phyloP scores from a whole-genome alignment of 768 basidiomycete species.

The Fomitopsis serialis region DNA sequence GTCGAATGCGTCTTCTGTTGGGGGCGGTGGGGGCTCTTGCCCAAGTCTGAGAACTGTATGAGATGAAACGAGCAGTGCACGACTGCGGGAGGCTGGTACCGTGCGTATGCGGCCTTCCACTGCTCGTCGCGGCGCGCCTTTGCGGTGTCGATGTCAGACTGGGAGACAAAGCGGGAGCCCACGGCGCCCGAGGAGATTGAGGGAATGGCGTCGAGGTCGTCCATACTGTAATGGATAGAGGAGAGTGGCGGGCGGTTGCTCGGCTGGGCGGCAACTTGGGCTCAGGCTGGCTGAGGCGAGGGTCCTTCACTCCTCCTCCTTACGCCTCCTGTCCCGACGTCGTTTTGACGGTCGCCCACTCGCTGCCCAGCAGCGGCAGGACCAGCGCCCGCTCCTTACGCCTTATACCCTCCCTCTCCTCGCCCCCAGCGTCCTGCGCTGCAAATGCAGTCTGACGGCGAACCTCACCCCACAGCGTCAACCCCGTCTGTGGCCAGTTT shows the following conservation, averaged over 20 bases:
- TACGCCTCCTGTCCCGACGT: constrained; percentile 4
- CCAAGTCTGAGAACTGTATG: constrained; percentile 48
- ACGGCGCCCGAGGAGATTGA: constrained; percentile 69
- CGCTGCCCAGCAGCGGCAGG: not conserved
- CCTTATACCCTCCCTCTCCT: not conserved
- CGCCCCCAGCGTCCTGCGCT: constrained; percentile 3
- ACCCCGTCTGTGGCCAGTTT: constrained; percentile 19
- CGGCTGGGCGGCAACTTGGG: constrained; percentile 1
- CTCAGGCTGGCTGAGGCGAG: not conserved
- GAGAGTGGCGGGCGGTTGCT: not conserved
- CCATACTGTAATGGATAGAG: constrained; percentile 33
- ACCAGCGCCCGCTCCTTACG: constrained; percentile 1
- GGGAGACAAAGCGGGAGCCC: constrained; percentile 80
- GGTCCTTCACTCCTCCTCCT: not conserved
- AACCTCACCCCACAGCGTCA: constrained; percentile 7
- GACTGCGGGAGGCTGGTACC: constrained; percentile 33
- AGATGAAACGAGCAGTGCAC: constrained; percentile 5
- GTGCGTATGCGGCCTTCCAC: constrained; percentile 88
- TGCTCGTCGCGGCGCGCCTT: constrained; percentile 72
- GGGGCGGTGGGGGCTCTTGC: constrained; percentile 77
- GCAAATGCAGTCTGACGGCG: constrained; percentile 14
- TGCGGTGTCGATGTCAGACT: constrained; percentile 71
- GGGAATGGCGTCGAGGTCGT: constrained; percentile 56
- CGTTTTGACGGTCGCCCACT: not conserved
- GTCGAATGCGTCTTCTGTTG: constrained; percentile 72